Conservation (phyloP, 2,329 filamentous ascomycete species). For the Trichoderma oligosporum region DNA sequence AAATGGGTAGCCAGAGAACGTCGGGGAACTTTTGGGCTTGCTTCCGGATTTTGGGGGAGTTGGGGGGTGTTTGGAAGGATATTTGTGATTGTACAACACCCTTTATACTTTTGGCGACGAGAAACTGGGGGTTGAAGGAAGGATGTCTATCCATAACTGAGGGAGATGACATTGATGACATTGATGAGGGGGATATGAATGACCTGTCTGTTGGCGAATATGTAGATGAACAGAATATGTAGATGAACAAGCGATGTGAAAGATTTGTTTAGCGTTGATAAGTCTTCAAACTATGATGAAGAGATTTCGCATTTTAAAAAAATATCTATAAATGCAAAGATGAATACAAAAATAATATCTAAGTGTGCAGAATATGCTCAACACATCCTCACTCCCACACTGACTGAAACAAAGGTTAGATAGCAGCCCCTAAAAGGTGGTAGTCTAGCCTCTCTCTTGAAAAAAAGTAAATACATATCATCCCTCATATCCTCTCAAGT, state of each 20-base stretch:
- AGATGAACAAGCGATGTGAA: not conserved
- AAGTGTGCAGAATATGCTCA: not conserved
- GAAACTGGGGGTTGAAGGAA: constrained; percentile 3
- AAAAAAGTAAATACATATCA: not conserved
- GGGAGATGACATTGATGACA: not conserved
- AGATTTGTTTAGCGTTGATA: not conserved
- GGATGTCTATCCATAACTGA: not conserved
- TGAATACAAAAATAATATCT: not conserved
- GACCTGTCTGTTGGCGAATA: not conserved
- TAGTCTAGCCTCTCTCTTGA: not conserved
- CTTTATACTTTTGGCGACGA: constrained; percentile 7
- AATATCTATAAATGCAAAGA: no score
- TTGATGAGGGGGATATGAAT: not conserved
- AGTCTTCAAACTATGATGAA: not conserved
- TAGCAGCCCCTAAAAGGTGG: not conserved
- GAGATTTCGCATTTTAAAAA: no score
- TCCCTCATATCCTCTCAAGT: not conserved
- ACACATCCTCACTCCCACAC: not conserved
- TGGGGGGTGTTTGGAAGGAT: constrained; percentile 11
- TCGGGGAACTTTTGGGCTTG: constrained; percentile 16
- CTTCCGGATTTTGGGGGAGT: constrained; percentile 5
- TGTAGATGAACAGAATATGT: not conserved
- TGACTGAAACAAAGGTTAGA: not conserved
- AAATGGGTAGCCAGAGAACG: not conserved
- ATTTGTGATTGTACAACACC: constrained; percentile 1